Percentiles rank a stretch among this genome's conserved stretches.
Conservation (phyloP, 2,329 filamentous ascomycete genomes). For the Podosphaera aphanis region DNA sequence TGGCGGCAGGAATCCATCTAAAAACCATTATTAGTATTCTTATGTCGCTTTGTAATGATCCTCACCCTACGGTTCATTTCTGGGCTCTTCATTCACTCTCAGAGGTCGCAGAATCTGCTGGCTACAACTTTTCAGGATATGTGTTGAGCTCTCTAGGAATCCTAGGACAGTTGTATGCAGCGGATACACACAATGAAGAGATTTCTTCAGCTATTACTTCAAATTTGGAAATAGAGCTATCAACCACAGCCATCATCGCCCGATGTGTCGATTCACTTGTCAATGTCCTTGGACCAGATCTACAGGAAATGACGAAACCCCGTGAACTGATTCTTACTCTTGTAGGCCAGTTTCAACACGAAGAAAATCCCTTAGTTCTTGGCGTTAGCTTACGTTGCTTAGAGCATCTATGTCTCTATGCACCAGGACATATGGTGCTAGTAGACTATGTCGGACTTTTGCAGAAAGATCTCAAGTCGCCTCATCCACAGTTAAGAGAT, state of each 20-base stretch:
- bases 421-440: constrained; percentile 69
- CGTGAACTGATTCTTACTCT: constrained; percentile 76
- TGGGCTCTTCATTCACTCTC: constrained; percentile 84
- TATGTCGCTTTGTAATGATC: constrained; percentile 93
- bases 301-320: constrained; percentile 83
- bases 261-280: constrained; percentile 86
- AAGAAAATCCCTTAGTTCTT: constrained; percentile 46
- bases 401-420: constrained; percentile 81
- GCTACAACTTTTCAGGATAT: constrained; percentile 73
- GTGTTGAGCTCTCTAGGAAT: constrained; percentile 81
- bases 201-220: constrained; percentile 59
- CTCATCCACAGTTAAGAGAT: constrained; percentile 45
- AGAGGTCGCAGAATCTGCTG: constrained; percentile 72
- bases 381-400: constrained; percentile 60
- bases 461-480: constrained; percentile 53
- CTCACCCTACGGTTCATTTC: constrained; percentile 84
- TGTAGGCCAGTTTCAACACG: constrained; percentile 58
- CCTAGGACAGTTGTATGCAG: constrained; percentile 77
- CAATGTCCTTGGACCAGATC: constrained; percentile 83
- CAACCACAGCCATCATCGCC: constrained; percentile 61
- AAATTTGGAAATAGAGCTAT: constrained; percentile 69
- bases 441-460: constrained; percentile 59
- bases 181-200: constrained; percentile 77
- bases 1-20: constrained; percentile 88
- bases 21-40: constrained; percentile 94